These are phyloP conservation scores for Saccharomyces hybrid DNA, from an alignment of 1,139 yeast species.

Conservation along the genomic window DNA sequence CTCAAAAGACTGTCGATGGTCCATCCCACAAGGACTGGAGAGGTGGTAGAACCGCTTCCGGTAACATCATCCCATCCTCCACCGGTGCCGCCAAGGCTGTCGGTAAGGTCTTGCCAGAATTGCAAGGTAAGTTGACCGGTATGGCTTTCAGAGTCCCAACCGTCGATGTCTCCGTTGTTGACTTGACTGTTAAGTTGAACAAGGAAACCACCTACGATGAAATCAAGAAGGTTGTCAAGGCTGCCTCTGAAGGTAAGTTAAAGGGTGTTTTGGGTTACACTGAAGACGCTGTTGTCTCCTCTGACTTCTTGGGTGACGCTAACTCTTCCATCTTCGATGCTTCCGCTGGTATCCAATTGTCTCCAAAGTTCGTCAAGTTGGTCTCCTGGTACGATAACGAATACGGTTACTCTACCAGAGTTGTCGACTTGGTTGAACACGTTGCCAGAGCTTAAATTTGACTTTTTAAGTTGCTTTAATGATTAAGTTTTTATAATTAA, in stretches of 20 bases:
- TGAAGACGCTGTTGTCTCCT: constrained; percentile 76
- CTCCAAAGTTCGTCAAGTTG: constrained; percentile 78
- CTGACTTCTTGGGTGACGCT: constrained; percentile 70
- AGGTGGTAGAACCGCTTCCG: constrained; percentile 91
- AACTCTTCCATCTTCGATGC: constrained; percentile 79
- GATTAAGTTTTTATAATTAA: not conserved
- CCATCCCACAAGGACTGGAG: constrained; percentile 94
- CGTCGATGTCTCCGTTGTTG: constrained; percentile 76
- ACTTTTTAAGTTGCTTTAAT: not conserved
- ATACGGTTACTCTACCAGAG: constrained; percentile 86
- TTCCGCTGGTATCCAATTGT: constrained; percentile 70
- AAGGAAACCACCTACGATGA: constrained; percentile 68
- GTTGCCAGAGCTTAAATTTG: constrained; percentile 1
- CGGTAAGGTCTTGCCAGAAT: constrained; percentile 79
- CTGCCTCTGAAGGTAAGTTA: constrained; percentile 62
- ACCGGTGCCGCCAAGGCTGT: constrained; percentile 93
- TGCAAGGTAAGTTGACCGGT: constrained; percentile 84
- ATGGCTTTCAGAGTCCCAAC: constrained; percentile 87
- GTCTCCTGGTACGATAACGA: constrained; percentile 87
- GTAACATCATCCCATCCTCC: constrained; percentile 82
- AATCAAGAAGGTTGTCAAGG: constrained; percentile 61
- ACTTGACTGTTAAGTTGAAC: constrained; percentile 62
- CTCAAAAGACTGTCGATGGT: constrained; percentile 88
- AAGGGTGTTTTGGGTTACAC: constrained; percentile 78
- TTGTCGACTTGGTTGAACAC: constrained; percentile 69